Evolutionary conservation across 2,329 filamentous ascomycete species (phyloP), one percentile per base, ranked within the genome.

Genomic region (Pseudogymnoascus sp.): DNA sequence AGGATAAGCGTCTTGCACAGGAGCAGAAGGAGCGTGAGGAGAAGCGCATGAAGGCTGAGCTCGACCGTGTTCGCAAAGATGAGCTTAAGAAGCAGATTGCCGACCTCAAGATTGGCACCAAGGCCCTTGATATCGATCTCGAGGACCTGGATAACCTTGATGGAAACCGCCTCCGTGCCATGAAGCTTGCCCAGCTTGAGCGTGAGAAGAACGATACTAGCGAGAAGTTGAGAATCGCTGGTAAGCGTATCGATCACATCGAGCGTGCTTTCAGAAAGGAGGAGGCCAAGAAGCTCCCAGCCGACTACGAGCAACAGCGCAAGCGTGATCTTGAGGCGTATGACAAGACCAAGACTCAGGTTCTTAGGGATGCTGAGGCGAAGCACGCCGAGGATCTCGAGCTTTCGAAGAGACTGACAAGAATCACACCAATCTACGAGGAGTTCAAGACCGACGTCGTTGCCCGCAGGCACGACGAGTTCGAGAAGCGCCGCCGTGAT

Each of bases 161-260:
- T 75, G 90, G 87, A 74, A 92, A 91, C 75, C 87, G 88, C 66
- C 89, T 99, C 69, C 92, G 94, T 74, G 88, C 90, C 68, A 88
- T 99, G 78, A 97, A 97, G 81, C 84, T 99, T 62, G 89, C 90
- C 64, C 93, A 96, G 76, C 84, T 99, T 9, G 94, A 97, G 78
- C 92, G 93, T 69, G 94, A 97, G 81, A 99, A 97, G 87, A 96
- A 93, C 71, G 92, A 94, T 72, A 86, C 97, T 68, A 90, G 89
- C 66, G 92, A 97, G 77, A 91, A 89, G 73, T 84, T 97, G 60
- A 88, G 92, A 70, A 85, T 96, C 69, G 95, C 92, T 64, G 91
- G 89, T 74, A 97, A 97, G 84, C 89, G 94, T 66, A 90, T 97
- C 70, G 94, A 99, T 73, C 93, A 99, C 77, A 79, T 99, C 69